Percentiles rank a stretch among this genome's conserved stretches.
Conservation (phyloP, 257 asterid species). For the Rhazya stricta region DNA sequence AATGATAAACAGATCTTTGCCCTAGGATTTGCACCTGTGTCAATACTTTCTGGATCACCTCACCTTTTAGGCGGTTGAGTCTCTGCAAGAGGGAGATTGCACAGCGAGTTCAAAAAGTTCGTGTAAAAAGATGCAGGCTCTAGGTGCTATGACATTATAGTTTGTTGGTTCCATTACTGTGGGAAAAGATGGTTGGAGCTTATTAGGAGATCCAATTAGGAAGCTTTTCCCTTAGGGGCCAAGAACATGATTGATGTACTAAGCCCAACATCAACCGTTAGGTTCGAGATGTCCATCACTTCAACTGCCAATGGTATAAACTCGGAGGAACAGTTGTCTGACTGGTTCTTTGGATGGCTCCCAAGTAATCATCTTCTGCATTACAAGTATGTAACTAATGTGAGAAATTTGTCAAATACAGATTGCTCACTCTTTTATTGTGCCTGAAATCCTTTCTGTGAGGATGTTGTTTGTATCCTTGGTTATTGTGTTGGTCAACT, state of each 20-base stretch:
- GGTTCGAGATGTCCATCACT: background rate
- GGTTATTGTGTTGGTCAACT: background rate
- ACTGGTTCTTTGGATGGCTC: conserved; percentile 1
- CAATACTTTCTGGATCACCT: background rate
- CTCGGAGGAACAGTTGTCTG: background rate
- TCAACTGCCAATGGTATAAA: background rate
- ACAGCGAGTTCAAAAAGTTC: background rate
- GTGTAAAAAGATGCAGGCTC: background rate
- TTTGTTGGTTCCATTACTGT: background rate
- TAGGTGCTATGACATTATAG: background rate
- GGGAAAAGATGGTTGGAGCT: background rate
- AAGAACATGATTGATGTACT: background rate
- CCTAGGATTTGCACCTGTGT: conserved; percentile 6
- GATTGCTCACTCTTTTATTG: background rate
- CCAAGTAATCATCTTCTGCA: background rate
- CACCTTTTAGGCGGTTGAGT: background rate
- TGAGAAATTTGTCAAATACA: background rate
- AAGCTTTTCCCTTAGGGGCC: background rate
- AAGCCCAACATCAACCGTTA: background rate
- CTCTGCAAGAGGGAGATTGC: background rate
- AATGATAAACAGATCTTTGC: background rate
- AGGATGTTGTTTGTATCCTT: background rate
- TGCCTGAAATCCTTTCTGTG: background rate
- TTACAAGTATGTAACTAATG: background rate
- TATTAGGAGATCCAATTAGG: background rate